Conservation (phyloP, 176 grass and related monocot genomes). For the Carex myosuroides region DNA sequence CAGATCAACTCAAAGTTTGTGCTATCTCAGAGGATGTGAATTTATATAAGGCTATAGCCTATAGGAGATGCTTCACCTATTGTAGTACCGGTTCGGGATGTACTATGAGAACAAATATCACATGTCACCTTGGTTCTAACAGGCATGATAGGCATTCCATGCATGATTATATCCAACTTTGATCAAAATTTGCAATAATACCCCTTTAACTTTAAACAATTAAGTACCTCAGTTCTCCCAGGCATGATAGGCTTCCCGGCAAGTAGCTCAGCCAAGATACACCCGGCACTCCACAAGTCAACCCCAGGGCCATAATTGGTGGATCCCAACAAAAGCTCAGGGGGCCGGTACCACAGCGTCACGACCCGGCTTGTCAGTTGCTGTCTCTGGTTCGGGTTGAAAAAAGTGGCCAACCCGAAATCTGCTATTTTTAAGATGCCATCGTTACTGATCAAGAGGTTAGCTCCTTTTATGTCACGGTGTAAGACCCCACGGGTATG, state of each 20-base stretch:
- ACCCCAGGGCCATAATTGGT: constrained; percentile 85
- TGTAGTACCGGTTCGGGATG: background rate
- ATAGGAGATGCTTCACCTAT: background rate
- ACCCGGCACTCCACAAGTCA: constrained; percentile 96
- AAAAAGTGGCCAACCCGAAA: constrained; percentile 95
- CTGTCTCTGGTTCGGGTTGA: constrained; percentile 86
- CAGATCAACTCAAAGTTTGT: no score
- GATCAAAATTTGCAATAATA: background rate
- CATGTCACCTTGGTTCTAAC: background rate
- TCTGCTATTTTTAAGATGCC: constrained; percentile 97
- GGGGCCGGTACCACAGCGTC: constrained; percentile 95
- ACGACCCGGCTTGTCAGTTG: constrained; percentile 91
- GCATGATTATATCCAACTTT: background rate
- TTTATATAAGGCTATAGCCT: background rate
- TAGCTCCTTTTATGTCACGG: constrained; percentile 95
- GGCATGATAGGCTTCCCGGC: constrained; percentile 99
- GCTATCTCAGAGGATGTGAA: no score
- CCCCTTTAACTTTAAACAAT: background rate
- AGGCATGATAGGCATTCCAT: background rate
- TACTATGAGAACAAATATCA: background rate
- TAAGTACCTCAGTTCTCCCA: constrained; percentile 87
- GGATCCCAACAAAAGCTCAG: constrained; percentile 87
- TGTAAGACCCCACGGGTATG: constrained; percentile 84
- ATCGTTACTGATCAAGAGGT: constrained; percentile 88
- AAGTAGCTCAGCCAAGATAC: constrained; percentile 91